Base-by-base conservation (phyloP, 2,329 filamentous ascomycete species). In the Samsoniella hepiali region DNA sequence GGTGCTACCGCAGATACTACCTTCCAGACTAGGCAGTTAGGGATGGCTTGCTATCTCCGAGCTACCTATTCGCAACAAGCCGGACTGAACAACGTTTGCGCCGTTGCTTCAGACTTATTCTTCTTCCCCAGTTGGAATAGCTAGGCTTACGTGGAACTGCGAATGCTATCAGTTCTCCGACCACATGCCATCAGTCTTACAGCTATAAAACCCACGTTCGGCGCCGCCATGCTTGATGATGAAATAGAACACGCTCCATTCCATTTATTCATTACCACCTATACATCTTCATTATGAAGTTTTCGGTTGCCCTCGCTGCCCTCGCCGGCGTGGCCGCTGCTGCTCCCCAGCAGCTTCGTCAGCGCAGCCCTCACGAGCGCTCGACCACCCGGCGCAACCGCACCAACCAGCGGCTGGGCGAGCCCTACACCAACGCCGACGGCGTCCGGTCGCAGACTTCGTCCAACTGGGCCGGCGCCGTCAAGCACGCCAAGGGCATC, bases 401-500 rank as follows among this genome's bases (percentile, higher is more conserved):
- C 31, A 31, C 55, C 42, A 58, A 36, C 42, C 40, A 58, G 44
- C 40, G 55, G 17, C 1, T 58, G 2, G 31, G 40, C n/a, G 2
- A 32, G 9, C 31, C 55, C 4, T 27, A 17, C 1, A 49, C 29
- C 13, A 44, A 29, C 1, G 31, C 40, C n/a, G 29, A 58, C 27
- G 42, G 55, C 29, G 55, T 47, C 6, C 40, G 42, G n/a, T 11
- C 55, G 29, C n/a, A 58, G 8, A 45, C n/a, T 0, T 59, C 57
- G 3, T 13, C 31, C 44, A 59, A 59, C 45, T 59, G 57, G 57
- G 45, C 44, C 13, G 57, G 57, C 34, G 34, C 45, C 27, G 50
- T 61, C 40, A 10, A 61, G 38, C 34, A 61, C 58, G 15, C 40
- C 57, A 42, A 53, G 29, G 22, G 58, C 57, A 34, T 57, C 32